phyloP scores from a whole-genome alignment of 1,139 yeast genomes.

The Geotrichum klebahnii region DNA sequence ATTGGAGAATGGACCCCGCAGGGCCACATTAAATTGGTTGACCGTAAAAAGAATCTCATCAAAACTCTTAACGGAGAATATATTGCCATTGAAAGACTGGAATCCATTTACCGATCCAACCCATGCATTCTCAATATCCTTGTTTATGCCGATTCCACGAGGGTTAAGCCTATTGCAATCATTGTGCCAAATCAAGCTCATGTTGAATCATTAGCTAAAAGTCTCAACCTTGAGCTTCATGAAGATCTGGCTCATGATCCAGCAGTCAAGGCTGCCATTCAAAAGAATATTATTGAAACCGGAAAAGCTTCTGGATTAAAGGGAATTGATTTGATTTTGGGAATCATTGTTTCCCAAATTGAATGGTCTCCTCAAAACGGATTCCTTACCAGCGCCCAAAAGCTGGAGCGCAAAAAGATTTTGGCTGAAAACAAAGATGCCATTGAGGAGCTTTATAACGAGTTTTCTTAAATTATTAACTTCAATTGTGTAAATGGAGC shows the following conservation, averaged over 20 bases:
- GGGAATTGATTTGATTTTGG: conserved; percentile 82
- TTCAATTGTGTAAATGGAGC: too few species aligned
- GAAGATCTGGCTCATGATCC: conserved; percentile 56
- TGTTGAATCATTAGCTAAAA: conserved; percentile 57
- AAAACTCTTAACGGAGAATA: conserved; percentile 97
- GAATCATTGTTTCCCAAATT: conserved; percentile 72
- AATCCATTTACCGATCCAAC: conserved; percentile 76
- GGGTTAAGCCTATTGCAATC: conserved; percentile 89
- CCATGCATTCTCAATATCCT: conserved; percentile 73
- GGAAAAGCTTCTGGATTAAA: conserved; percentile 76
- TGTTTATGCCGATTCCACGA: conserved; percentile 82
- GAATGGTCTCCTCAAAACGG: conserved; percentile 99
- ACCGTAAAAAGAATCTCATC: conserved; percentile 92
- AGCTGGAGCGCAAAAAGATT: conserved; percentile 91
- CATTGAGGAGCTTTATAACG: conserved; percentile 26
- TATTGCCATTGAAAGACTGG: conserved; percentile 92
- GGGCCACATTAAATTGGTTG: conserved; percentile 81
- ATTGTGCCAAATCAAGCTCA: conserved; percentile 74
- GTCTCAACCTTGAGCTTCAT: conserved; percentile 49
- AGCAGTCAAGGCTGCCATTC: conserved; percentile 54
- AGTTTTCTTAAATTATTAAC: not conserved
- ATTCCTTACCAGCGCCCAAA: conserved; percentile 90
- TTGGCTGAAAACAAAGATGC: conserved; percentile 47
- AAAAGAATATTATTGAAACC: conserved; percentile 60
- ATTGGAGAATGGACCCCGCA: conserved; percentile 86